Evolutionary conservation across 257 asterid species (phyloP), one percentile per base, ranked within the genome.

Genomic region (Solanum medicagineum): DNA sequence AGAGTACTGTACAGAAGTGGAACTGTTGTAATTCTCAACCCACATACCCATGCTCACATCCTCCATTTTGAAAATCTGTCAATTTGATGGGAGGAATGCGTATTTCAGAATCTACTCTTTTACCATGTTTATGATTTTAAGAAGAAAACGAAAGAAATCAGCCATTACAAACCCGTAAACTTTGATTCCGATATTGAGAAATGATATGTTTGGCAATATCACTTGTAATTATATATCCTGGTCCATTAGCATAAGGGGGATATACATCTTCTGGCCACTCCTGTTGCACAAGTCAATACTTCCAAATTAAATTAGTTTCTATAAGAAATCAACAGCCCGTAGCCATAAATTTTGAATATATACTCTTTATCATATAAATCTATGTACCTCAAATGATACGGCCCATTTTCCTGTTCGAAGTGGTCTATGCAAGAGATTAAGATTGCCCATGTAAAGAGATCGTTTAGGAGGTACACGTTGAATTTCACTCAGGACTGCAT

Each of bases 1-100:
- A 13, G 89, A 63, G 89, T 97, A 95, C 81, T 90, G 94, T 7
- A 95, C 97, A 42, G 81, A 85, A 71, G 79, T 83, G 5, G 96
- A 88, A 90, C 91, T 90, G 92, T 93, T 95, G 94, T 92, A 93
- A 85, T 89, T 93, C 91, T 93, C 97, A 8, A 96, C 98, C 99
- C 98, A 95, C 98, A 95, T 94, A 85, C 99, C 99, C 98, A 96
- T 95, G 92, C 99, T 96, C 87, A 96, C 99, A 51, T 96, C 99
- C 91, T 96, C 99, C 99, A 96, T 95, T 88, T 94, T 96, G 88
- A 96, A 95, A 73, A 94, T 88, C 98, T 96, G 97, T 17, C 29
- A 53, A 24, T 44, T 32, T 55, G 70, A 57, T 45, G 81, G 74
- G 45, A 57, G 20, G 22, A 84, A 56, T 32, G 66, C 45, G 17